These are phyloP conservation scores for Stephanodiscus minutulus DNA, from an alignment of 108 stramenopile genomes.

Conservation along the genomic window DNA sequence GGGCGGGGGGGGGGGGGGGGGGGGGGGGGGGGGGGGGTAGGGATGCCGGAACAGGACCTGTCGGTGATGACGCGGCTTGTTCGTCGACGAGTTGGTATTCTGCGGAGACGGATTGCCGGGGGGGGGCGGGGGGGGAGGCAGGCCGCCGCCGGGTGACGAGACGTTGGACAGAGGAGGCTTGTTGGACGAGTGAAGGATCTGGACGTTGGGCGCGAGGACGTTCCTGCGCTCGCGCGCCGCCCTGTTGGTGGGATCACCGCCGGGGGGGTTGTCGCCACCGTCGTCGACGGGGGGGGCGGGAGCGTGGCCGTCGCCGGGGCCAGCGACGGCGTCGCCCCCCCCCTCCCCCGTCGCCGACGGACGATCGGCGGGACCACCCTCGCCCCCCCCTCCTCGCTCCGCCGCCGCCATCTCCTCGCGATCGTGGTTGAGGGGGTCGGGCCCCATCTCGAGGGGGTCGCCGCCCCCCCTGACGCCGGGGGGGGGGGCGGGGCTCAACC, in stretches of 20 bases:
- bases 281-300: neutral
- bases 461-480: too few relatives aligned
- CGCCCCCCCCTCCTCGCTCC: neutral
- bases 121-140: neutral
- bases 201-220: neutral
- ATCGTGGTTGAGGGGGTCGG: too few relatives aligned
- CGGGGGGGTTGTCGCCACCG: neutral
- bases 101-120: neutral
- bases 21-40: conserved; percentile 67
- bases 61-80: conserved; percentile 23
- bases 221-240: too few relatives aligned
- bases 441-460: too few relatives aligned
- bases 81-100: neutral
- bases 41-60: conserved; percentile 70
- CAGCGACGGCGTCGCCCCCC: too few relatives aligned
- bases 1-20: too few relatives aligned
- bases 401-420: too few relatives aligned
- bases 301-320: too few relatives aligned
- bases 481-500: too few relatives aligned
- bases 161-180: neutral
- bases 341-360: too few relatives aligned
- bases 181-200: neutral
- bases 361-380: too few relatives aligned
- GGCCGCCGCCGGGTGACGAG: too few relatives aligned
- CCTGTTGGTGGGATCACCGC: neutral